A percentile compares a stretch with the other conserved stretches of the same genome.
Conservation (phyloP, 2,329 filamentous ascomycete genomes). For the Annulohypoxylon truncatum region DNA sequence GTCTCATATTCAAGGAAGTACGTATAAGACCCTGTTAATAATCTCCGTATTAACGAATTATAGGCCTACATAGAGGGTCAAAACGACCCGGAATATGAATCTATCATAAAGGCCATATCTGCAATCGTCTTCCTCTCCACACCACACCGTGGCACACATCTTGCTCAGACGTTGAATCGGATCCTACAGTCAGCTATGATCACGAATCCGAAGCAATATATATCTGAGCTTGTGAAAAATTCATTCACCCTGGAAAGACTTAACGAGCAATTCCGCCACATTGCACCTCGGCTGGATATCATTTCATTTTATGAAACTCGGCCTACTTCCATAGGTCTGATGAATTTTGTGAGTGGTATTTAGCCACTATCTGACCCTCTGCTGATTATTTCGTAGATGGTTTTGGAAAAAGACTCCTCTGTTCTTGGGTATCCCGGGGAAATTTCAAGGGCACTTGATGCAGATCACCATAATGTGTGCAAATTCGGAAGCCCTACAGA, state of each 20-base stretch:
- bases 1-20: constrained; percentile 43
- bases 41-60: neutral
- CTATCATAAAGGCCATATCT: constrained; percentile 44
- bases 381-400: constrained; percentile 30
- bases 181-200: constrained; percentile 42
- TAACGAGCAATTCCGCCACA: constrained; percentile 50
- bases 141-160: constrained; percentile 49
- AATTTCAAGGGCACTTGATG: constrained; percentile 52
- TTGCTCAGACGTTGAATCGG: constrained; percentile 48
- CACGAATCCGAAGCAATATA: constrained; percentile 43
- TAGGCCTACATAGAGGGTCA: constrained; percentile 44
- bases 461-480: constrained; percentile 57
- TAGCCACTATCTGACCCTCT: neutral
- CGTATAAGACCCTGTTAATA: constrained; percentile 6
- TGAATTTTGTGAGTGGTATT: neutral
- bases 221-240: constrained; percentile 46
- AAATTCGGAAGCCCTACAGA: constrained; percentile 54
- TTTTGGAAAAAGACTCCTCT: constrained; percentile 53
- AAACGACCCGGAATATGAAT: constrained; percentile 42
- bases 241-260: constrained; percentile 44
- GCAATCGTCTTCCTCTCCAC: constrained; percentile 51
- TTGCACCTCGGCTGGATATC: constrained; percentile 40
- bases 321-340: constrained; percentile 18
- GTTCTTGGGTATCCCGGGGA: constrained; percentile 57
- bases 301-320: constrained; percentile 48